Evolutionary conservation across 1,284 basidiomycete genomes (phyloP), one percentile per base, ranked within the genome.

Genomic region (Leccinum pachyderme): DNA sequence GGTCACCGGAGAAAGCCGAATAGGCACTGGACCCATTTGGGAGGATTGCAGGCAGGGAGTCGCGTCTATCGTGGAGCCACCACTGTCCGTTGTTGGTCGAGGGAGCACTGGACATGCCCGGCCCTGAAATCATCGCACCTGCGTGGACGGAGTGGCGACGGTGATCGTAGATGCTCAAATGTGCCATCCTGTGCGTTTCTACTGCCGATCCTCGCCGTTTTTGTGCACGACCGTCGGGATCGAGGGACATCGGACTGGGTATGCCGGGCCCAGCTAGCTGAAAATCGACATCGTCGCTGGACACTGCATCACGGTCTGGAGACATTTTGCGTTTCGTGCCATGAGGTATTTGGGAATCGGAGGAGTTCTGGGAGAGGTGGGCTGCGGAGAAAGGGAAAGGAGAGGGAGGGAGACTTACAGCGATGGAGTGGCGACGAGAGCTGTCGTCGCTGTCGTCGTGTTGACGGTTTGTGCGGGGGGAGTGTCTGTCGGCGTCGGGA

Each of bases 281-380:
- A n/a, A 82, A 73, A 66, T 88, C 87, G 53, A 79, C 72, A 58
- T 87, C 86, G 61, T 84, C 82, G 50, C 77, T 76, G 35, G 80
- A 73, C 29, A 80, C 73, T 32, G 72, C 69, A 55, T 74, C 73
- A 59, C 83, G 79, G 76, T 90, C 88, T 59, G 76, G 75, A 39
- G 89, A 88, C 76, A 90, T 85, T 74, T 93, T 93, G 61, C 89
- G 81, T 72, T 92, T 92, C 55, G 81, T 83, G 57, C 89, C 87
- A 65, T 82, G 81, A 45, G 77, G 73, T 13, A 74, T 63, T 7
- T 74, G 72, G 41, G 74, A 70, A 60, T 77, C 74, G 49, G 73
- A 69, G 3, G 68, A 69, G 27, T 63, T 72, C 68, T 69, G 59
- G 37, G 39, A 15, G 8, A 12, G 24, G n/a, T 18, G 35, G 55